Evolutionary conservation across 225 moss, liverwort and hornwort species (phyloP), one percentile per base, ranked within the genome.

Genomic region (Sphagnum contortum): DNA sequence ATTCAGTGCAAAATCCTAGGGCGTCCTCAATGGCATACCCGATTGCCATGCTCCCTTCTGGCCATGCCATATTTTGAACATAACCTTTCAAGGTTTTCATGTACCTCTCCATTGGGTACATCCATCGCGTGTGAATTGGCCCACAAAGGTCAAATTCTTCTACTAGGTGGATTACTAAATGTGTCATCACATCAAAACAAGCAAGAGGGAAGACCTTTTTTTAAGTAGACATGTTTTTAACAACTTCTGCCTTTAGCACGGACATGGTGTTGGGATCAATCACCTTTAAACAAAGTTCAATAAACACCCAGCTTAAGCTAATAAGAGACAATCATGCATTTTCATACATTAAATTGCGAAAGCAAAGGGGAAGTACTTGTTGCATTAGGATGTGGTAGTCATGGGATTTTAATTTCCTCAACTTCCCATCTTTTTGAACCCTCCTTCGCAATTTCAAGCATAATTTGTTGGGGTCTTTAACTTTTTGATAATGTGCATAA

Each of bases 161-260:
- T 9, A 55, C 66, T 5, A 66, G 5, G 47, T 29, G 29, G 5
- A 66, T 46, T 5, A 47, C 55, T 5, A 66, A 4, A 12, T 66
- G 64, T 7, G 61, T 46, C 55, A 66, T 66, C 2, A 66, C 29
- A 45, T 66, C 55, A 66, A 66, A 66, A 11, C 55, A 53, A 2
- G 55, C 0, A 6, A 52, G 65, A 3, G 52, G 65, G 49, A 63
- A 63, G 1, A 48, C 3, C 46, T 47, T 52, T 9, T 0, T 9
- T 5, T 0, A 9, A 9, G 0, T 1, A 52, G 1, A 52, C 2
- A 52, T 52, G 6, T 0, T 52, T 5, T 5, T 52, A 3, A 11
- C n/a, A 3, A 49, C 48, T 3, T 6, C 2, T 9, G 3, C 48
- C 8, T 3, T 3, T n/a, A 48, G 63, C 6, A 3, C 5, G 1